Conservation (phyloP, 2,329 filamentous ascomycete species). For the Exophiala alcalophila region DNA sequence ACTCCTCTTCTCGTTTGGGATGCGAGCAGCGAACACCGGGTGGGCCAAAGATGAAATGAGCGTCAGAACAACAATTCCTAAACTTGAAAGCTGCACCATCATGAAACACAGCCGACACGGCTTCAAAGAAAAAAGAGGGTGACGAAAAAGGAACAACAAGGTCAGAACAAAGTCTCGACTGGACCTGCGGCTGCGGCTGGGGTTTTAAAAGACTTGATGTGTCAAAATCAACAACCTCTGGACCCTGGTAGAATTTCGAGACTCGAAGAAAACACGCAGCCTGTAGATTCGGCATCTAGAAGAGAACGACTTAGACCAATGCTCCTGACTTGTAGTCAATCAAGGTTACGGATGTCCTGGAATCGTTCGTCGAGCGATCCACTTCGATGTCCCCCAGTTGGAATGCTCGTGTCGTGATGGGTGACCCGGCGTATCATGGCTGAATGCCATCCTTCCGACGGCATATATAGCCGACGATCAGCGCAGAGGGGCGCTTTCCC, state of each 20-base stretch:
- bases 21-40: constrained; percentile 1
- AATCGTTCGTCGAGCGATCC: not conserved
- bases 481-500: no score
- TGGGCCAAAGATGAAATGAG: not conserved
- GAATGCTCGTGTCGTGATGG: constrained; percentile 14
- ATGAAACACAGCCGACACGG: not conserved
- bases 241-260: not conserved
- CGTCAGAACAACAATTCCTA: not conserved
- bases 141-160: no score
- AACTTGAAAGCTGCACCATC: not conserved
- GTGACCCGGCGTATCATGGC: no score
- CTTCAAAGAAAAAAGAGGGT: no score
- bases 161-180: no score
- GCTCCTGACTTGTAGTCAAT: constrained; percentile 2
- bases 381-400: not conserved
- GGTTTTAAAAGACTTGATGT: no score
- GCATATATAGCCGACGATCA: no score
- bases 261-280: constrained; percentile 1
- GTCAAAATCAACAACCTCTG: not conserved
- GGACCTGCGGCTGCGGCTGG: no score
- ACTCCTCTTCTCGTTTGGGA: not conserved
- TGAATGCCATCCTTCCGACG: no score
- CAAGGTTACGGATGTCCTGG: not conserved
- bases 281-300: constrained; percentile 1
- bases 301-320: constrained; percentile 1